Percentiles rank a stretch among this genome's conserved stretches.
These are phyloP conservation scores for Syncephalastrum sp. DNA, from an alignment of 371 early-diverging fungal species.

Conservation along the genomic window DNA sequence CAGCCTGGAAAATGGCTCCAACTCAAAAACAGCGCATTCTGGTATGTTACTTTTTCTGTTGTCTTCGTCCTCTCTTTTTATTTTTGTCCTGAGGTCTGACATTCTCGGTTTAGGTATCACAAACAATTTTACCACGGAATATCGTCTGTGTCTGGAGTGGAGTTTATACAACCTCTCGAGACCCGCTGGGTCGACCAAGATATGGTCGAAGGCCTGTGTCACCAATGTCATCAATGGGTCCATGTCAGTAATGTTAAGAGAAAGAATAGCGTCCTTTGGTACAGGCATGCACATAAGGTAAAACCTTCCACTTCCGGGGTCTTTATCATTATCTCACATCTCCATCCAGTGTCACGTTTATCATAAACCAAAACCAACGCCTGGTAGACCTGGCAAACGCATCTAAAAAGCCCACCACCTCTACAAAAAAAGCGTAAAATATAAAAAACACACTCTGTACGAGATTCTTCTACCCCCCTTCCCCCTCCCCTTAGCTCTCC, in stretches of 20 bases:
- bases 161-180: conserved; percentile 75
- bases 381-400: conserved; percentile 4
- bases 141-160: conserved; percentile 84
- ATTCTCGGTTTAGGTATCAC: conserved; percentile 68
- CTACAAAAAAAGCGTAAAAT: too few species aligned
- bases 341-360: conserved; percentile 75
- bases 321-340: background rate
- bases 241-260: conserved; percentile 78
- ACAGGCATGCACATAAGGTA: conserved; percentile 86
- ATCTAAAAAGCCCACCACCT: too few species aligned
- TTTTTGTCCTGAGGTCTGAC: background rate
- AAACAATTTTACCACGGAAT: conserved; percentile 92
- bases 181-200: conserved; percentile 66
- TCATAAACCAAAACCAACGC: conserved; percentile 67
- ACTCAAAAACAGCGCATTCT: conserved; percentile 90
- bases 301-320: background rate
- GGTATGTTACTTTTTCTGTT: conserved; percentile 47
- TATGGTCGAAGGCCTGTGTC: conserved; percentile 85
- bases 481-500: too few species aligned
- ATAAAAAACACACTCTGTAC: too few species aligned
- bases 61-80: background rate
- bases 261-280: conserved; percentile 84
- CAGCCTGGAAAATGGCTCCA: conserved; percentile 88
- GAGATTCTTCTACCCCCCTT: too few species aligned
- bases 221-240: conserved; percentile 86